phyloP scores from a whole-genome alignment of 225 moss, liverwort and hornwort genomes.

The Asterella californica region DNA sequence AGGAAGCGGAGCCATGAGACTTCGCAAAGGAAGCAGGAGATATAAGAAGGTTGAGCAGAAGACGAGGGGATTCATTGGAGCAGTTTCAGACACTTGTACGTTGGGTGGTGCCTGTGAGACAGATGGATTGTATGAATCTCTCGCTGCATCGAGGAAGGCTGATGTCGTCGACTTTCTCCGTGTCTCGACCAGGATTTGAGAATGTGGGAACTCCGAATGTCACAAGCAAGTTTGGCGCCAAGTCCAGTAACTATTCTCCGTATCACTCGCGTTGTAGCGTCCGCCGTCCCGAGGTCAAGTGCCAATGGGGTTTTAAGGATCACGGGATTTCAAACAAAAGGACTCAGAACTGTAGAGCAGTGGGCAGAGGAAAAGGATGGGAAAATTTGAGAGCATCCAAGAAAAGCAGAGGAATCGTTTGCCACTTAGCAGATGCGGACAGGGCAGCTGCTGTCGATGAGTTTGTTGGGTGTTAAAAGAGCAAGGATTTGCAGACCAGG shows the following conservation, averaged over 20 bases:
- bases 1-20: no score
- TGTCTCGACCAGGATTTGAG: neutral
- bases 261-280: neutral
- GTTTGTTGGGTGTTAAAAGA: constrained; percentile 63
- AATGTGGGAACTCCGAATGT: neutral
- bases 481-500: constrained; percentile 82
- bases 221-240: neutral
- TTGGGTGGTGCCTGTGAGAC: neutral
- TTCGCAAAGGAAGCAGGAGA: no score
- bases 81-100: neutral
- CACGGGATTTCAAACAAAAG: neutral
- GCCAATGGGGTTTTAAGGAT: neutral
- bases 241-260: neutral
- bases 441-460: constrained; percentile 54
- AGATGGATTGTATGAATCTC: constrained; percentile 5
- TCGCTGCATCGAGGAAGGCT: neutral
- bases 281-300: no score
- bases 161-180: neutral
- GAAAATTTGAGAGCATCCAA: no score
- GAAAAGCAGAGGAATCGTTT: constrained; percentile 26
- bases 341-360: no score
- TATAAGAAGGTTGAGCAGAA: no score
- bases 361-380: neutral
- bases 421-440: constrained; percentile 39
- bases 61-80: no score